phyloP scores from a whole-genome alignment of 192 early-diverging fungal species.

The Allomyces arbusculus region DNA sequence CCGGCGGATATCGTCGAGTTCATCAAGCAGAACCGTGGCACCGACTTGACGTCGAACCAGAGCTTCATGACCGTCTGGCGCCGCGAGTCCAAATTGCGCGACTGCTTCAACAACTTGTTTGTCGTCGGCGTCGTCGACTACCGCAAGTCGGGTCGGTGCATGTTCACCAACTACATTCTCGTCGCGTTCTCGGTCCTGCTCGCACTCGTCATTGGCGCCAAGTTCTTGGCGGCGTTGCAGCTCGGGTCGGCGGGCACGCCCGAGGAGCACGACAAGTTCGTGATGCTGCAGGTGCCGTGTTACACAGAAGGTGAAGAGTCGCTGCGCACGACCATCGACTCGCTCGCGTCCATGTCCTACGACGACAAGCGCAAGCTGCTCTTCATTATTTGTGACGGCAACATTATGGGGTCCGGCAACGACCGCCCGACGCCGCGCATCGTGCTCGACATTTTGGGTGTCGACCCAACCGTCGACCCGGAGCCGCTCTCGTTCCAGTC shows the following conservation, averaged over 20 bases:
- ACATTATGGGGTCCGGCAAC: slow-evolving; percentile 64
- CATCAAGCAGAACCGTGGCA: slow-evolving; percentile 20
- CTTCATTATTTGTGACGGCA: slow-evolving; percentile 58
- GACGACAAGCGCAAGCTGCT: slow-evolving; percentile 65
- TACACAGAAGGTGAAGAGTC: slow-evolving; percentile 69
- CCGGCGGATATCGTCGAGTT: slow-evolving; percentile 4
- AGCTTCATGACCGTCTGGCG: slow-evolving; percentile 4
- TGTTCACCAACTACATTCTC: slow-evolving; percentile 46
- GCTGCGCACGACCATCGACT: slow-evolving; percentile 49
- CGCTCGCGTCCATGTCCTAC: slow-evolving; percentile 43
- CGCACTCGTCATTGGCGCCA: slow-evolving; percentile 44
- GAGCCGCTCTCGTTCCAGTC: slow-evolving; percentile 54
- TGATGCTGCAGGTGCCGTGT: slow-evolving; percentile 61
- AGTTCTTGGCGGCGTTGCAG: slow-evolving; percentile 56
- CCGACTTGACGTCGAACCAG: slow-evolving; percentile 25
- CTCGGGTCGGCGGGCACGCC: slow-evolving; percentile 41
- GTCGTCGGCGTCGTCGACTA: slow-evolving; percentile 44
- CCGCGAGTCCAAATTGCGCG: slow-evolving; percentile 13
- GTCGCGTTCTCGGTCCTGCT: slow-evolving; percentile 37
- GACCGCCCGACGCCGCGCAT: slow-evolving; percentile 64
- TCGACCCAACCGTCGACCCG: slow-evolving; percentile 20
- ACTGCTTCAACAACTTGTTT: slow-evolving; percentile 44
- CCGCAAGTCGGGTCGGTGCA: slow-evolving; percentile 27
- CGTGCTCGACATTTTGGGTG: slow-evolving; percentile 52
- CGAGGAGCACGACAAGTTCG: slow-evolving; percentile 50